These are phyloP conservation scores for Cinchona pubescens DNA, from an alignment of 257 asterid genomes.

Conservation along the genomic window DNA sequence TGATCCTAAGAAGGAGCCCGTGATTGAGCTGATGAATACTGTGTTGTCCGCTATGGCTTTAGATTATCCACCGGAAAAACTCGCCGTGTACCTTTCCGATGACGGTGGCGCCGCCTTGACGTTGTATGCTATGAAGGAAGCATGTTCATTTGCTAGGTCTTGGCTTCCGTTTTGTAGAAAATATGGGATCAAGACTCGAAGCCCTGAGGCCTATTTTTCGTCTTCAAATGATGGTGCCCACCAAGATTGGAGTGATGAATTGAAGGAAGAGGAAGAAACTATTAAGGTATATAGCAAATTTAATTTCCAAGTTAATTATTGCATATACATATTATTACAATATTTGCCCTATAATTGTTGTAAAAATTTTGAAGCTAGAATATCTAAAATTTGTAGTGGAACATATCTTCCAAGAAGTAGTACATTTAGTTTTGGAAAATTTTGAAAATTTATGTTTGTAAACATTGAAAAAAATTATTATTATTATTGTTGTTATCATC, in stretches of 20 bases:
- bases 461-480: too few relatives aligned
- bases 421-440: too few relatives aligned
- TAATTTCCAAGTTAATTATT: not conserved
- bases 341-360: not conserved
- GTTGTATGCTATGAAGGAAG: slow-evolving; percentile 63
- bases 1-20: slow-evolving; percentile 72
- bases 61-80: slow-evolving; percentile 66
- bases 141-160: slow-evolving; percentile 43
- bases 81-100: slow-evolving; percentile 71
- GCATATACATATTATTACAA: not conserved
- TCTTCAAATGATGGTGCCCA: slow-evolving; percentile 52
- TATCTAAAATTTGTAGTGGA: not conserved
- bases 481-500: too few relatives aligned
- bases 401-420: too few relatives aligned
- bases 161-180: slow-evolving; percentile 72
- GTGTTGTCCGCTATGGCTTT: slow-evolving; percentile 74
- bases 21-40: slow-evolving; percentile 80
- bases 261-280: slow-evolving; percentile 41
- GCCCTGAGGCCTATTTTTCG: slow-evolving; percentile 71
- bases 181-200: slow-evolving; percentile 54
- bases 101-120: slow-evolving; percentile 76
- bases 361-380: not conserved
- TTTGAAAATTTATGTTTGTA: too few relatives aligned
- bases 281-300: slow-evolving; percentile 49
- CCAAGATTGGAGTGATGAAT: slow-evolving; percentile 35